Percentiles rank a stretch among this genome's conserved stretches.
Evolutionary conservation across 1,284 basidiomycete species (phyloP).

Genomic region (Anthracocystis walkeri): DNA sequence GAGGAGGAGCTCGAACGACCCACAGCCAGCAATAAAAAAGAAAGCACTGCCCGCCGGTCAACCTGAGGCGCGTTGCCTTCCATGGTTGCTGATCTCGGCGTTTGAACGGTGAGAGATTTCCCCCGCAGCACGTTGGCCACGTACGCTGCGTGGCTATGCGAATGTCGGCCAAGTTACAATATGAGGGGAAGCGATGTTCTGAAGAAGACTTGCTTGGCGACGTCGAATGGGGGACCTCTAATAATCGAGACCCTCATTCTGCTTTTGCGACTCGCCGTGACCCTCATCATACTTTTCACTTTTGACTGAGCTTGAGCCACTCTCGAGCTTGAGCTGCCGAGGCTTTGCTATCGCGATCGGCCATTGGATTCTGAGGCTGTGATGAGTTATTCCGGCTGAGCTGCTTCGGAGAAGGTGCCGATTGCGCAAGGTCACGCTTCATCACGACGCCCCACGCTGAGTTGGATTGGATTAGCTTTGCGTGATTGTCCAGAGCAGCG

Average conservation of each 20-base stretch:
- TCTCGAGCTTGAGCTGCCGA: background rate
- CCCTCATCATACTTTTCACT: background rate
- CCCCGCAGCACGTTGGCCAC: background rate
- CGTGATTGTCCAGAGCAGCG: no score
- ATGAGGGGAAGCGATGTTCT: no score
- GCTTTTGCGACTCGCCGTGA: background rate
- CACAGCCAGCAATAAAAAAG: background rate
- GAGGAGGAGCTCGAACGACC: no score
- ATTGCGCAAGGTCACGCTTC: background rate
- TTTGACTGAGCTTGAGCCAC: background rate
- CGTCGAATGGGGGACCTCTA: background rate
- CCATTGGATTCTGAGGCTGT: background rate
- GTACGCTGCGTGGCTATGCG: background rate
- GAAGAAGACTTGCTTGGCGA: background rate
- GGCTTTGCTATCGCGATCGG: background rate
- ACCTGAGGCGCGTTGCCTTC: background rate
- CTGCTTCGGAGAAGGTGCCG: background rate
- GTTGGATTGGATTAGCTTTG: no score
- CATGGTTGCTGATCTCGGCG: background rate
- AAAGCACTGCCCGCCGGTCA: constrained; percentile 13
- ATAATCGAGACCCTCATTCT: background rate
- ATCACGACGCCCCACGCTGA: no score
- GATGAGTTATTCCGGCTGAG: background rate
- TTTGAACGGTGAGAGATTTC: background rate
- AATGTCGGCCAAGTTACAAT: background rate